Conservation (phyloP, 1,284 basidiomycete genomes). For the Exsudoporus floridanus region DNA sequence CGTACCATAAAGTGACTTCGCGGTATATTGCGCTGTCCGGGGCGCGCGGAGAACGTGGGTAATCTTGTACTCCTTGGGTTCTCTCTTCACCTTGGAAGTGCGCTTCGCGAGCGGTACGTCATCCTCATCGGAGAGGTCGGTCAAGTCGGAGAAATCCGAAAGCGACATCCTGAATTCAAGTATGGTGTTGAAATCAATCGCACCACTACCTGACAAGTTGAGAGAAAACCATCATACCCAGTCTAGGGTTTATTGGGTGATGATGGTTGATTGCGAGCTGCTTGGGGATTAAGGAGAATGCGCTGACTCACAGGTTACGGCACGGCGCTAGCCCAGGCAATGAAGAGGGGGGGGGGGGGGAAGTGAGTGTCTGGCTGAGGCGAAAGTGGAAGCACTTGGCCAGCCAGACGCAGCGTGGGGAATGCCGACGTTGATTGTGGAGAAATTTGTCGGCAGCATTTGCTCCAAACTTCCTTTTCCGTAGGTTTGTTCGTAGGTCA, state of each 20-base stretch:
- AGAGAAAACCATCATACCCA: background rate
- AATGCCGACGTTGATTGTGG: conserved; percentile 8
- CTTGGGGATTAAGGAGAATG: background rate
- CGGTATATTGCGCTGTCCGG: conserved; percentile 45
- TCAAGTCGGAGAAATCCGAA: conserved; percentile 44
- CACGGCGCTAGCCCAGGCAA: background rate
- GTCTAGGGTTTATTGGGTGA: background rate
- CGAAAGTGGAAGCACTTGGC: background rate
- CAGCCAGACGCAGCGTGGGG: background rate
- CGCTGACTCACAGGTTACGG: background rate
- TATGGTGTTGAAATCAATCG: conserved; percentile 1
- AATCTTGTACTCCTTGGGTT: conserved; percentile 37
- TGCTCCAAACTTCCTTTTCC: conserved; percentile 24
- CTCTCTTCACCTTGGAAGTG: conserved; percentile 21
- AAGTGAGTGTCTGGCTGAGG: background rate
- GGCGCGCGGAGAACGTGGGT: conserved; percentile 40
- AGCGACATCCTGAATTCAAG: conserved; percentile 31
- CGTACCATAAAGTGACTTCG: conserved; percentile 47
- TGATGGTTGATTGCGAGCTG: background rate
- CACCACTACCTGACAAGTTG: background rate
- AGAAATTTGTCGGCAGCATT: conserved; percentile 19
- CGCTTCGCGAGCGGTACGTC: conserved; percentile 31
- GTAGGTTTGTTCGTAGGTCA: background rate
- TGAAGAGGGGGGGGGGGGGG: too few species aligned
- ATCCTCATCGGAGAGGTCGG: conserved; percentile 43